These are phyloP conservation scores for Colletotrichum scovillei DNA, from an alignment of 2,329 filamentous ascomycete genomes.

Conservation along the genomic window DNA sequence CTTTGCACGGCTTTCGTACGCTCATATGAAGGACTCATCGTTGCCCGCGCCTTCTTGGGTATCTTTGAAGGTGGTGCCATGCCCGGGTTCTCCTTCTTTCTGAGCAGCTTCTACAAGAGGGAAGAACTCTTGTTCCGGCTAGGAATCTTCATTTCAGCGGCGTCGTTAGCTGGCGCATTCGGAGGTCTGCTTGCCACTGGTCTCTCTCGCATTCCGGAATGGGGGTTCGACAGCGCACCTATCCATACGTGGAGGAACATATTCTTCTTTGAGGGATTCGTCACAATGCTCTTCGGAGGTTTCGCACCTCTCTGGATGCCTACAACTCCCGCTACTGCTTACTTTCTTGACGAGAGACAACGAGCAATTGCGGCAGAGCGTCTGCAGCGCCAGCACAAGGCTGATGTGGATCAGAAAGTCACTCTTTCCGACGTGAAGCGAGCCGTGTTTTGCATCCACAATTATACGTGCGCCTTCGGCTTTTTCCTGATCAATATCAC, in stretches of 20 bases:
- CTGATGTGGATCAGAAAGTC: constrained; percentile 58
- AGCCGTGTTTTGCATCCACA: constrained; percentile 67
- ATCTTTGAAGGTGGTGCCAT: constrained; percentile 68
- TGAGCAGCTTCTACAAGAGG: constrained; percentile 67
- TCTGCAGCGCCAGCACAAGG: constrained; percentile 60
- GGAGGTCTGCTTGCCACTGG: constrained; percentile 67
- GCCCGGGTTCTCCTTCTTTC: constrained; percentile 67
- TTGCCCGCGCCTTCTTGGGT: constrained; percentile 60
- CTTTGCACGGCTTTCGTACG: constrained; percentile 65
- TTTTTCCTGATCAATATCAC: constrained; percentile 72
- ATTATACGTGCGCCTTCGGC: constrained; percentile 67
- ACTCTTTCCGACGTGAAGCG: constrained; percentile 60
- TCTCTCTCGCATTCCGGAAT: constrained; percentile 61
- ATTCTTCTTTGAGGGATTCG: constrained; percentile 71
- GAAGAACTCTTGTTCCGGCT: constrained; percentile 66
- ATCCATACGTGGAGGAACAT: constrained; percentile 68
- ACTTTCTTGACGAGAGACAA: constrained; percentile 64
- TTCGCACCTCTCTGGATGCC: constrained; percentile 64
- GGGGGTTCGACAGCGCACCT: constrained; percentile 55
- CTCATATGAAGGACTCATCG: constrained; percentile 58
- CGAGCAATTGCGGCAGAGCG: constrained; percentile 64
- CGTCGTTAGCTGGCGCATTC: constrained; percentile 67
- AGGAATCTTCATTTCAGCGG: constrained; percentile 66
- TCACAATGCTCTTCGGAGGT: constrained; percentile 61
- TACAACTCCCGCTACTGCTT: constrained; percentile 57